phyloP scores from a whole-genome alignment of 1,139 yeast species.

The Protomyces inouyei region DNA sequence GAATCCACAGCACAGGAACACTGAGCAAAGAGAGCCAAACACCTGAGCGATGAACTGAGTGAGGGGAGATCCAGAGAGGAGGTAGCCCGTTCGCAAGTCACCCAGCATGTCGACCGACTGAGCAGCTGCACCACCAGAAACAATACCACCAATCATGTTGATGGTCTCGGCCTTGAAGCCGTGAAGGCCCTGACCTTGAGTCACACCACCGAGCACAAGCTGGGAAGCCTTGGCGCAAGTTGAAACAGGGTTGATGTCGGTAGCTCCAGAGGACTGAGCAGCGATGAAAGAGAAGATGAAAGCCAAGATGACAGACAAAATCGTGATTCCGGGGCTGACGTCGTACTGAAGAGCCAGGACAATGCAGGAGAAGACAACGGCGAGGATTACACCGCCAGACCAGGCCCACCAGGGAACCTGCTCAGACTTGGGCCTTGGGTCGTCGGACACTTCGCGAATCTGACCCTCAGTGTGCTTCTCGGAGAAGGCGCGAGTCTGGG shows the following conservation, averaged over 20 bases:
- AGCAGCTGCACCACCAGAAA: slow-evolving; percentile 27
- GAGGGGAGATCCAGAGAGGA: slow-evolving; percentile 25
- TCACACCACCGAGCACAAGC: slow-evolving; percentile 26
- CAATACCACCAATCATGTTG: slow-evolving; percentile 28
- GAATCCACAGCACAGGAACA: slow-evolving; percentile 26
- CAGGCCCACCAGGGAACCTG: slow-evolving; percentile 28
- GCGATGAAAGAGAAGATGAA: slow-evolving; percentile 28
- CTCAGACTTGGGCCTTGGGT: slow-evolving; percentile 20
- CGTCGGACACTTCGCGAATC: slow-evolving; percentile 4
- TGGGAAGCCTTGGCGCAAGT: slow-evolving; percentile 29
- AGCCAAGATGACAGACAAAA: slow-evolving; percentile 23
- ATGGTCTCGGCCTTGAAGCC: slow-evolving; percentile 14
- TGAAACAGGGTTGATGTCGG: slow-evolving; percentile 29
- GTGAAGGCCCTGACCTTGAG: slow-evolving; percentile 25
- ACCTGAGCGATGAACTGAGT: slow-evolving; percentile 28
- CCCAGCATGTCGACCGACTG: slow-evolving; percentile 30
- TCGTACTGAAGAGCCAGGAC: slow-evolving; percentile 26
- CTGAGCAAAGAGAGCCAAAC: slow-evolving; percentile 24
- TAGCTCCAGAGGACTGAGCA: slow-evolving; percentile 28
- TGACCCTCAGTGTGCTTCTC: slow-evolving; percentile 5
- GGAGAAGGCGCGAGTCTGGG: slow-evolving; percentile 9
- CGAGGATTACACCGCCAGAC: slow-evolving; percentile 16
- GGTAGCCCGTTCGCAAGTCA: slow-evolving; percentile 28
- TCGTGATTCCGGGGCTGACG: slow-evolving; percentile 23
- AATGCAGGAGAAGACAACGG: slow-evolving; percentile 26